Base-by-base conservation (phyloP, 495 filamentous ascomycete species). In the Cudoniella acicularis region DNA sequence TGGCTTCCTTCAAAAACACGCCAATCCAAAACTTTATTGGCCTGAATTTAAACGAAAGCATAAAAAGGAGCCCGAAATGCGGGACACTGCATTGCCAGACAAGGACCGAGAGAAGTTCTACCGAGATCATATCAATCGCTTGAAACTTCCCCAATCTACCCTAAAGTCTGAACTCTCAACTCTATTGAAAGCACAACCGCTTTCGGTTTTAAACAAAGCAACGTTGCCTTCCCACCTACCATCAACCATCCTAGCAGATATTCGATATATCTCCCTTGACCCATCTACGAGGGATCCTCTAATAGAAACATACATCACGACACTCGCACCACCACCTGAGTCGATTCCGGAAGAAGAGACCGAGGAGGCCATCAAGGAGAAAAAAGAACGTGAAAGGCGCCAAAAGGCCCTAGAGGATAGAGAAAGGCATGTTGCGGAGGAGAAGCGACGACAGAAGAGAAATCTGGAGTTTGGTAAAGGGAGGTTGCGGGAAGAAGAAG, bases 1-100 rank as follows among this genome's bases (percentile, higher is more conserved):
- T 59, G 83, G 81, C 0, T 91, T 98, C 62, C 75, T 98, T 20
- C 83, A 92, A 56, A 83, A 87, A 59, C 77, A 87, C 56, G 91
- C 91, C 0, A 93, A 86, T 0, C 87, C 89, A 1, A 97, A 96
- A 73, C 75, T 98, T 10, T 98, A 95, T 72, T 98, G 94, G 94
- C 85, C 89, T 0, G 94, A 98, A 68, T 98, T 98, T 70, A 90
- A 90, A 61, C 80, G 93, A 26, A 98, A 96, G 66, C 94, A 86
- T 64, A 87, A 86, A 59, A 91, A 87, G 59, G 91, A 93, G 56
- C 68, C 80, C 0, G 83, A 84, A 52, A 95, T 98, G 92, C 86
- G 83, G 49, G 87, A 92, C 61, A 69, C 82, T 6, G 82, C 87
- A 47, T 67, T 97, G 24, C 72, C 74, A 0, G 95, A 98, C 67